Conservation (phyloP, 352 stramenopile genomes). For the Pythium graminicola region DNA sequence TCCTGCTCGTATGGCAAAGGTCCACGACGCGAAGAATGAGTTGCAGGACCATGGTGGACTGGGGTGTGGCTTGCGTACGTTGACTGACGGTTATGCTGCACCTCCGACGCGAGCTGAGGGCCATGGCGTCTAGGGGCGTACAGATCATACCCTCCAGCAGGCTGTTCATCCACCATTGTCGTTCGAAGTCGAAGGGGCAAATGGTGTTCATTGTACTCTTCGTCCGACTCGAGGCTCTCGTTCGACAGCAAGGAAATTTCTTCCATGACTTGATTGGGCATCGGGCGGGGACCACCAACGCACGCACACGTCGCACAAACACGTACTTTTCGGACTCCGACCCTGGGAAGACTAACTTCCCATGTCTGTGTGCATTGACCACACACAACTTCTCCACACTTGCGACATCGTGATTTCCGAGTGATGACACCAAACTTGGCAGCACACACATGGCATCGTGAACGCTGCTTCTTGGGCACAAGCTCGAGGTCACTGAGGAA, state of each 20-base stretch:
- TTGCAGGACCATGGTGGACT: too few relatives aligned
- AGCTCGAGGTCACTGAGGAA: constrained; percentile 69
- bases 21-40: neutral
- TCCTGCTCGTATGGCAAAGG: neutral
- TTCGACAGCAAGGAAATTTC: constrained; percentile 22
- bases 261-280: constrained; percentile 20
- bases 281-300: constrained; percentile 28
- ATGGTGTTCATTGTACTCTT: constrained; percentile 8
- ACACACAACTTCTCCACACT: constrained; percentile 72
- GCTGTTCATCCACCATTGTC: constrained; percentile 6
- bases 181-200: constrained; percentile 3
- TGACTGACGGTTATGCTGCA: neutral
- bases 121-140: neutral
- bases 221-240: constrained; percentile 20
- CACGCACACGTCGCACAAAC: constrained; percentile 52
- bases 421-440: constrained; percentile 54
- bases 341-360: constrained; percentile 41
- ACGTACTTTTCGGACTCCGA: constrained; percentile 44
- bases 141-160: neutral
- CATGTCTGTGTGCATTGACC: constrained; percentile 49
- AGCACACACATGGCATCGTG: constrained; percentile 51
- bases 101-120: neutral
- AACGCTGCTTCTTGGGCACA: constrained; percentile 46
- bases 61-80: too few relatives aligned
- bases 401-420: constrained; percentile 58